These are phyloP conservation scores for Tricholoma terreum DNA, from an alignment of 768 basidiomycete species.

Conservation along the genomic window DNA sequence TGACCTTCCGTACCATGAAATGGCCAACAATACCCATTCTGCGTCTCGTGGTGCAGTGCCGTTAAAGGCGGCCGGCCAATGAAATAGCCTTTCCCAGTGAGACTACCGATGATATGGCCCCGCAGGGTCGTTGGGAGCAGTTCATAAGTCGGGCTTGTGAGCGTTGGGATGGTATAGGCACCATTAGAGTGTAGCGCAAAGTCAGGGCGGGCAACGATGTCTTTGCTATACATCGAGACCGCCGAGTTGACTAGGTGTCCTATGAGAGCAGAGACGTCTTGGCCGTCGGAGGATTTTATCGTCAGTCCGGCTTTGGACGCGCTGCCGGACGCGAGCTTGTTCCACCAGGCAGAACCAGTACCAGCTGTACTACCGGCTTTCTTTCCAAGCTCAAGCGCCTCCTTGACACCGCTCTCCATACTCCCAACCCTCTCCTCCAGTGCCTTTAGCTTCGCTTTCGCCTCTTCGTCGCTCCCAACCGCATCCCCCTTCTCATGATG, in stretches of 20 bases:
- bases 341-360: slow-evolving; percentile 66
- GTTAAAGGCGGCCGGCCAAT: slow-evolving; percentile 81
- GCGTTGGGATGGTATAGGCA: slow-evolving; percentile 72
- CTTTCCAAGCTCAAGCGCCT: slow-evolving; percentile 68
- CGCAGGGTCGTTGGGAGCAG: slow-evolving; percentile 51
- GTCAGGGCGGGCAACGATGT: slow-evolving; percentile 78
- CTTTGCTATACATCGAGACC: slow-evolving; percentile 65
- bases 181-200: slow-evolving; percentile 85
- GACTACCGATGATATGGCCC: slow-evolving; percentile 46
- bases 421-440: slow-evolving; percentile 62
- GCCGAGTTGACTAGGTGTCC: slow-evolving; percentile 74
- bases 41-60: slow-evolving; percentile 81
- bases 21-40: slow-evolving; percentile 92
- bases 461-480: slow-evolving; percentile 51
- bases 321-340: slow-evolving; percentile 51
- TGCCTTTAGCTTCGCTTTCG: slow-evolving; percentile 46
- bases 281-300: slow-evolving; percentile 74
- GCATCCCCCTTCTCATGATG: slow-evolving; percentile 7
- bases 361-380: slow-evolving; percentile 29
- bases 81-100: slow-evolving; percentile 61
- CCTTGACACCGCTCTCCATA: slow-evolving; percentile 64
- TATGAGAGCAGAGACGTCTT: slow-evolving; percentile 68
- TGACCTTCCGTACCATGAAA: slow-evolving; percentile 78
- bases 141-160: slow-evolving; percentile 81
- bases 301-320: slow-evolving; percentile 42